Evolutionary conservation across 495 filamentous ascomycete genomes (phyloP).

Genomic region (Gamarada debralockiae): DNA sequence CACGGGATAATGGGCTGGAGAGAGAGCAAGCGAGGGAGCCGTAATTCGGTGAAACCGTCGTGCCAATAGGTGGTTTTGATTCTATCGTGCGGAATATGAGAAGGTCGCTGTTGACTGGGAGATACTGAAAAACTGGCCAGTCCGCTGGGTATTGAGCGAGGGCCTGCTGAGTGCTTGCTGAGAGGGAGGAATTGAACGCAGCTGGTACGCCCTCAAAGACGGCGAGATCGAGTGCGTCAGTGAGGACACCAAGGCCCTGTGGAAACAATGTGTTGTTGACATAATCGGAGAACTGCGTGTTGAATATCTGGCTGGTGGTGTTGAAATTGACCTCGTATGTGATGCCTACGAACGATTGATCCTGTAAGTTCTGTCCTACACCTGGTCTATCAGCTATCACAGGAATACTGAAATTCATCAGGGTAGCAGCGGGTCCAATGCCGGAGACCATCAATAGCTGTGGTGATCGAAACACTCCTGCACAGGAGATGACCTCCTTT

Average conservation of each 20-base stretch:
- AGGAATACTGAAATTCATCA: conserved; percentile 43
- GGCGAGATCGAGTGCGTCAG: not conserved
- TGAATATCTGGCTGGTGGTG: not conserved
- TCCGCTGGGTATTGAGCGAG: too few species aligned
- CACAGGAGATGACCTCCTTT: conserved; percentile 57
- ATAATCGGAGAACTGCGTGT: not conserved
- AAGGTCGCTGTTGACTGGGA: conserved; percentile 36
- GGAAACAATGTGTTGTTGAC: not conserved
- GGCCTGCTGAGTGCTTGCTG: too few species aligned
- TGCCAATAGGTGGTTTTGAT: too few species aligned
- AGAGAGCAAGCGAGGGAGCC: too few species aligned
- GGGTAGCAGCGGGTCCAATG: conserved; percentile 47
- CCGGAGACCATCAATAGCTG: conserved; percentile 58
- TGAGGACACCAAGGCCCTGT: not conserved
- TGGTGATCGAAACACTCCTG: conserved; percentile 56
- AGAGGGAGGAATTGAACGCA: not conserved
- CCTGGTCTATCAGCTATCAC: conserved; percentile 50
- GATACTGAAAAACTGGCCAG: not conserved
- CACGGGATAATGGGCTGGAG: not conserved
- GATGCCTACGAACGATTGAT: not conserved
- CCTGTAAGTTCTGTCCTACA: conserved; percentile 60
- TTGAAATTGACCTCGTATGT: not conserved
- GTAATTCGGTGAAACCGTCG: too few species aligned
- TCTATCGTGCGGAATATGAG: not conserved
- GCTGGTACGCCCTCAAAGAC: not conserved